These are phyloP conservation scores for Malus hybrid DNA, from an alignment of 331 rosid species.

Conservation along the genomic window DNA sequence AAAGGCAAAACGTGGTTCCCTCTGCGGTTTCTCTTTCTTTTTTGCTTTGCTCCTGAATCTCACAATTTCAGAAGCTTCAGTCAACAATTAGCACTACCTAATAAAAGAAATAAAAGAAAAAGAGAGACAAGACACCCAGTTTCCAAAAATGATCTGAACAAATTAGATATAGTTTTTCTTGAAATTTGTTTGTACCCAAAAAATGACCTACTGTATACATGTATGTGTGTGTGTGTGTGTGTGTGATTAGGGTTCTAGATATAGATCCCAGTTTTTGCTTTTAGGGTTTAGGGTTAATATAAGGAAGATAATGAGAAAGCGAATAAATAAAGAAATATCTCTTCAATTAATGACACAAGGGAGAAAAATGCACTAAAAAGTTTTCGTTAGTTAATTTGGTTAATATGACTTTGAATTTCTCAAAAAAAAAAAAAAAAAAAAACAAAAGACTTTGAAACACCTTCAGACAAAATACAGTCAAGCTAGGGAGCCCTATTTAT, in stretches of 20 bases:
- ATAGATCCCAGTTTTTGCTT: neutral
- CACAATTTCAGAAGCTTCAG: neutral
- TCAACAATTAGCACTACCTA: neutral
- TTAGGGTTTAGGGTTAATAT: neutral
- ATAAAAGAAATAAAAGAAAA: neutral
- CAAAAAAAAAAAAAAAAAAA: no score
- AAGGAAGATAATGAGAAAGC: neutral
- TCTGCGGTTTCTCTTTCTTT: slow-evolving; percentile 78
- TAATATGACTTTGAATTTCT: no score
- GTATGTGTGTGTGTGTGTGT: neutral
- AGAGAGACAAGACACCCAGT: neutral
- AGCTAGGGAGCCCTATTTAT: neutral
- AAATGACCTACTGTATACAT: neutral
- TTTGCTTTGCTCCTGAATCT: slow-evolving; percentile 55
- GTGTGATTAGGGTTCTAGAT: neutral
- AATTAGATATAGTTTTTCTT: neutral
- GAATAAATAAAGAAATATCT: neutral
- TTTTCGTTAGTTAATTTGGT: neutral
- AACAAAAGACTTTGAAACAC: neutral
- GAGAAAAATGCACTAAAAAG: neutral
- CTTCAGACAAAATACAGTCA: neutral
- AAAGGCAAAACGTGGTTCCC: slow-evolving; percentile 85
- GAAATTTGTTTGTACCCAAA: neutral
- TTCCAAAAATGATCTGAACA: neutral
- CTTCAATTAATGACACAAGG: neutral